These are phyloP conservation scores for Conoideocrella luteorostrata DNA, from an alignment of 2,329 filamentous ascomycete genomes.

Conservation along the genomic window DNA sequence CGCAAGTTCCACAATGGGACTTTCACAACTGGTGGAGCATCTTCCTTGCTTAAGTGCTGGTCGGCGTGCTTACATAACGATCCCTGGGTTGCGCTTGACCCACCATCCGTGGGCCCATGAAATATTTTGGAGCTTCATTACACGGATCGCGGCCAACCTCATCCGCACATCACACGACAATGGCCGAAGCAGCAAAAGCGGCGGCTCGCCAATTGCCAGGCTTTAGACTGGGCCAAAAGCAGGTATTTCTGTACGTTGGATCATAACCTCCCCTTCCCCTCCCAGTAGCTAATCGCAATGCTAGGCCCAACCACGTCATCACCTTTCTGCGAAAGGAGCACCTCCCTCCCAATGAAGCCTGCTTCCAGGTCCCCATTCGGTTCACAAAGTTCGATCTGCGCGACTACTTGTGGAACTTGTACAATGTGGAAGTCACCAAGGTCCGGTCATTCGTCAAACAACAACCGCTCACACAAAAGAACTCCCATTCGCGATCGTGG, in stretches of 20 bases:
- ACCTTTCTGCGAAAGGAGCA: conserved; percentile 67
- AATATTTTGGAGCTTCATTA: conserved; percentile 8
- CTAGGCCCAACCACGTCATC: conserved; percentile 74
- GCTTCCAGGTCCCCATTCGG: conserved; percentile 82
- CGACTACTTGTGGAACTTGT: conserved; percentile 87
- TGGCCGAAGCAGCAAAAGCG: conserved; percentile 33
- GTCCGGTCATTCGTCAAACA: conserved; percentile 75
- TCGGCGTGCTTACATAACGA: conserved; percentile 10
- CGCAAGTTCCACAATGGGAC: too few species aligned
- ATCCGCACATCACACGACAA: conserved; percentile 21
- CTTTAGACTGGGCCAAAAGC: conserved; percentile 46
- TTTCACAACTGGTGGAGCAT: too few species aligned
- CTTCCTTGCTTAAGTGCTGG: too few species aligned
- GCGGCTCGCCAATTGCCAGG: conserved; percentile 32
- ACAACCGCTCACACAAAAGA: conserved; percentile 47
- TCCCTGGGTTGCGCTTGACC: not conserved
- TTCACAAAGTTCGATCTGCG: conserved; percentile 96
- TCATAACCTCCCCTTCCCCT: not conserved
- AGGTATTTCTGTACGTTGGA: conserved; percentile 46
- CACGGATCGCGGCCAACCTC: conserved; percentile 15
- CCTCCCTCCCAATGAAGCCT: conserved; percentile 73
- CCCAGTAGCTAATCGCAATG: not conserved
- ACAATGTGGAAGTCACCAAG: conserved; percentile 64
- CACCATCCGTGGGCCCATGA: not conserved
- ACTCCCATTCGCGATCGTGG: conserved; percentile 46